Evolutionary conservation across 140 eudicot genomes (phyloP).

Genomic region (Flaveria floridana): DNA sequence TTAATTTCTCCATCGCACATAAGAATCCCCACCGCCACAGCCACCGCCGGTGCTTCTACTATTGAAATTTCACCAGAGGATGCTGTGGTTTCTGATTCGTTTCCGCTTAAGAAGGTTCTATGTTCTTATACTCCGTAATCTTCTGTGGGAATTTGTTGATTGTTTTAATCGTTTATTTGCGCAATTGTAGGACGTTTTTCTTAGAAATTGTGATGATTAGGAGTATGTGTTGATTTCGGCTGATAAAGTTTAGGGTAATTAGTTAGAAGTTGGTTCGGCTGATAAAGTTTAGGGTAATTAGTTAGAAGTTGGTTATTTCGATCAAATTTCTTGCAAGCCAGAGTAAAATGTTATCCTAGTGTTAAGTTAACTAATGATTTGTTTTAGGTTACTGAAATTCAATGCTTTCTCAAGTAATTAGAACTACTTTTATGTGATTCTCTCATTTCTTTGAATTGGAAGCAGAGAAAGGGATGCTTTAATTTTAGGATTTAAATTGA

Average conservation of each 20-base stretch:
- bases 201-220: neutral
- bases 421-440: neutral
- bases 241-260: neutral
- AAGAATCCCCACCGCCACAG: neutral
- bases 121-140: neutral
- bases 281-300: neutral
- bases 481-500: neutral
- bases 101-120: slow-evolving; percentile 31
- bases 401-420: neutral
- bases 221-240: neutral
- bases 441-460: neutral
- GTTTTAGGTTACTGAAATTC: neutral
- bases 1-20: slow-evolving; percentile 15
- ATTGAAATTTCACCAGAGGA: slow-evolving; percentile 19
- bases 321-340: neutral
- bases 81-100: neutral
- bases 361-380: neutral
- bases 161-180: neutral
- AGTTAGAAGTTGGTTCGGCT: neutral
- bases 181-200: neutral
- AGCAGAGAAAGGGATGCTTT: neutral
- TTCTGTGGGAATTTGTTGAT: neutral
- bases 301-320: neutral
- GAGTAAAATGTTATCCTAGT: too few relatives aligned
- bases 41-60: slow-evolving; percentile 26